Base-by-base conservation (phyloP, 306 rosid species). In the Leucaena leucocephala region DNA sequence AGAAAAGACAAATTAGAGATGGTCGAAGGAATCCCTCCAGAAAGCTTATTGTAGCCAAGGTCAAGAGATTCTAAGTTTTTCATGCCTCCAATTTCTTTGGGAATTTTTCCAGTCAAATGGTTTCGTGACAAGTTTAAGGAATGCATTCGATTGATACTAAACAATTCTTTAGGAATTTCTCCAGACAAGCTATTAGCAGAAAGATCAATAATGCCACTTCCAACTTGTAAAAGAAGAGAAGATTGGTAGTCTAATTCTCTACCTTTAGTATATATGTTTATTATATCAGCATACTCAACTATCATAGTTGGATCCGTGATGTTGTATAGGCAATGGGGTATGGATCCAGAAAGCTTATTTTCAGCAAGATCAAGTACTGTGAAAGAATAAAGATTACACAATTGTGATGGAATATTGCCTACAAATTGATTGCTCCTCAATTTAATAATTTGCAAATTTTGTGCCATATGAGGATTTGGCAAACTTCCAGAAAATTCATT, bases 191-290 rank as follows among this genome's bases (percentile, higher is more conserved):
- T 55, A 6, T 55, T 55, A 2, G 61, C 1, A n/a, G 33, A 55
- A 55, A 55, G 12, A n/a, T 55, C 61, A 7, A 55, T n/a, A 8
- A n/a, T 0, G 1, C 22, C 22, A 55, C 55, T 14, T 4, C 10
- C 4, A 17, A 2, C 1, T 2, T 0, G 0, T 46, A 0, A 0
- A 49, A 4, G 2, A 15, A n/a, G 16, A 49, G 0, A 0, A 4
- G 17, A 1, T 15, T 4, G 2, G 33, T 55, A 55, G 10, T 55
- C 11, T n/a, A 55, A n/a, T 55, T 55, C 11, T n/a, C 27, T 55
- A 3, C 61, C 33, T 6, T 55, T 55, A 55, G 33, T 6, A 19
- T 42, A 52, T 16, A 52, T 5, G 16, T 52, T 1, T 52, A 16
- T 16, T 3, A 5, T 52, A 6, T 52, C 22, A 16, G 0, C 19